These are phyloP conservation scores for Phytophthora rubi DNA, from an alignment of 352 stramenopile genomes.

Conservation along the genomic window DNA sequence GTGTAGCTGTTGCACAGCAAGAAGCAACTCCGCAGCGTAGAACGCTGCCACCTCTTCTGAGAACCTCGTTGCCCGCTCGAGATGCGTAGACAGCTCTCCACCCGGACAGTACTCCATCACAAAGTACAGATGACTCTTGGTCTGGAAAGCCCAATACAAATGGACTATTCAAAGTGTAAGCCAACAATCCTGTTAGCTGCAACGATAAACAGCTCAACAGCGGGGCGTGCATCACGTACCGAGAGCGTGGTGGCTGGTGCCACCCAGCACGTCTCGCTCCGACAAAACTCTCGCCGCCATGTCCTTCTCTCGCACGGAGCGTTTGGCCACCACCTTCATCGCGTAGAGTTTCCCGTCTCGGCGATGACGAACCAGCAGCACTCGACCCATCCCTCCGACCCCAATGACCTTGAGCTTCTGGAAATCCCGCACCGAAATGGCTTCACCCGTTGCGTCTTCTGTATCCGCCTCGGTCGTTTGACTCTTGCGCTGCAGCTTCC, in stretches of 20 bases:
- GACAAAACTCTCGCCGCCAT: conserved; percentile 68
- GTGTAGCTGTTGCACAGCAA: conserved; percentile 85
- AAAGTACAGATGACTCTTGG: conserved; percentile 61
- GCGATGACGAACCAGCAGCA: conserved; percentile 76
- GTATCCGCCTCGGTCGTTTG: not conserved
- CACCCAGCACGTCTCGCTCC: conserved; percentile 77
- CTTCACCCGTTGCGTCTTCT: not conserved
- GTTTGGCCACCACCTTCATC: conserved; percentile 83
- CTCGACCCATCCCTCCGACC: conserved; percentile 86
- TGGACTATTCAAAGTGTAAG: conserved; percentile 49
- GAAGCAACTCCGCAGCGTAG: conserved; percentile 73
- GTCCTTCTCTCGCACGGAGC: conserved; percentile 54
- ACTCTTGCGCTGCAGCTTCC: conserved; percentile 86
- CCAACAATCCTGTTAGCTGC: not conserved
- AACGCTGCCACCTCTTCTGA: conserved; percentile 63
- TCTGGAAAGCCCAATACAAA: conserved; percentile 84
- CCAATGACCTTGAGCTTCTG: conserved; percentile 90
- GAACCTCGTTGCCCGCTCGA: conserved; percentile 59
- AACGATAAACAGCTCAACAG: not conserved
- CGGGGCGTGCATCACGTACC: conserved; percentile 6
- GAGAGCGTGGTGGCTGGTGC: conserved; percentile 70
- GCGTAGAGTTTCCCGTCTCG: conserved; percentile 66
- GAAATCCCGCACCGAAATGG: conserved; percentile 72
- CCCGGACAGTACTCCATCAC: conserved; percentile 88
- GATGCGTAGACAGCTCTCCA: conserved; percentile 66